Percentiles rank a stretch among this genome's conserved stretches.
phyloP scores from a whole-genome alignment of 1,284 basidiomycete species.

The Trichosporon ovoides region DNA sequence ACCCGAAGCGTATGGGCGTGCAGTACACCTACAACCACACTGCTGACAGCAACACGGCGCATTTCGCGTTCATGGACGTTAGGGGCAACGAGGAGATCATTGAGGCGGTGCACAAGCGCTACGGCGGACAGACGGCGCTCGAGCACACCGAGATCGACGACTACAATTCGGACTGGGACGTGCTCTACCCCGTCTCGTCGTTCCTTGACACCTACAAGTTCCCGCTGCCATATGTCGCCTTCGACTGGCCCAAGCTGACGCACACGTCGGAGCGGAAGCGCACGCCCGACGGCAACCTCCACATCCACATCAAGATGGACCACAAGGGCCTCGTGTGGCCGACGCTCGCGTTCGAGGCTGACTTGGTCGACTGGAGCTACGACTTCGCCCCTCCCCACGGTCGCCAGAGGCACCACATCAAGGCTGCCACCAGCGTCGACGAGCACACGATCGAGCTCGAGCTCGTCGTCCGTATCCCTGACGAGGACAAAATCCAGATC shows the following conservation, averaged over 20 bases:
- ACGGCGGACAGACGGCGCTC: conserved; percentile 40
- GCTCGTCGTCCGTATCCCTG: conserved; percentile 27
- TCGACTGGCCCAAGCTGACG: conserved; percentile 35
- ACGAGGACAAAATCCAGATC: conserved; percentile 30
- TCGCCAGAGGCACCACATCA: conserved; percentile 80
- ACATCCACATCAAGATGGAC: conserved; percentile 63
- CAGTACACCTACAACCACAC: conserved; percentile 82
- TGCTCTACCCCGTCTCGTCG: conserved; percentile 73
- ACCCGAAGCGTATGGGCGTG: conserved; percentile 83
- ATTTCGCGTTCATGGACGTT: conserved; percentile 73
- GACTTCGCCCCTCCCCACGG: conserved; percentile 68
- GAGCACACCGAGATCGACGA: conserved; percentile 35
- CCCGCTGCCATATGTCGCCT: conserved; percentile 47
- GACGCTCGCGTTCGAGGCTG: conserved; percentile 87
- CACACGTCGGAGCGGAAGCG: conserved; percentile 36
- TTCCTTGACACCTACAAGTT: conserved; percentile 45
- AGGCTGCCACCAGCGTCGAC: conserved; percentile 52
- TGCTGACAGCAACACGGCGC: conserved; percentile 66
- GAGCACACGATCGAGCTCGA: conserved; percentile 36
- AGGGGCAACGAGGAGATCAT: conserved; percentile 53
- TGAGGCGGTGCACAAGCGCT: conserved; percentile 60
- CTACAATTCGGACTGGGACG: conserved; percentile 66
- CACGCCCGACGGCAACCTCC: conserved; percentile 56
- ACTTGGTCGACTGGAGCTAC: conserved; percentile 80
- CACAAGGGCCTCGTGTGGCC: conserved; percentile 61